Base-by-base conservation (phyloP, 169 alveolate species). In the Eimeria falciformis region DNA sequence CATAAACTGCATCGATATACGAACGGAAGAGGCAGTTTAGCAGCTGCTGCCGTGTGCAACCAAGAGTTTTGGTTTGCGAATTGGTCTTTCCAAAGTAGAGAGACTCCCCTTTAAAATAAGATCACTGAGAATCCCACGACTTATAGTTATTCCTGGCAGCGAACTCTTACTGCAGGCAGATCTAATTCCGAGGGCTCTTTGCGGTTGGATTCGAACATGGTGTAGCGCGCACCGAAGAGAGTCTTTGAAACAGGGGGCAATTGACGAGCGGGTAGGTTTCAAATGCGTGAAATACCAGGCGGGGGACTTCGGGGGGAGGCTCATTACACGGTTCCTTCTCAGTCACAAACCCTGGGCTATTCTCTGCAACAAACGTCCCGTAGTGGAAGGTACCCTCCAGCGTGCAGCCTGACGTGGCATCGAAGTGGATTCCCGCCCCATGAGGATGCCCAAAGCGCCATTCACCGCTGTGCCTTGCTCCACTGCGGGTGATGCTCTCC, bases 401-500 rank as follows among this genome's bases (percentile, higher is more conserved):
- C 14, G 47, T 47, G 62, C 71, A 53, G 37, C 92, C 73, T 18
- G 55, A 33, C 4, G 29, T 68, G 18, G 92, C 40, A 50, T 87
- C 77, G 25, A 55, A 40, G 5, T 45, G 69, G 5, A 53, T 71
- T 27, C 94, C 94, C 21, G 27, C 47, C 11, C 94, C 94, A 89
- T 91, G 90, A 5, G 69, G 73, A 37, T 47, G 78, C 33, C 94
- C 94, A 40, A 33, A 65, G 11, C 69, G 71, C 94, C 94, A 91
- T 29, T 82, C 77, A 23, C 94, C 94, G 7, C 47, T 23, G 82
- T 91, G 87, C 14, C 89, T 29, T 69, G 56, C 92, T 58, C 94
- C 94, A 33, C 75, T 53, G 29, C 89, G 66, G 4, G 89, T 58
- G 25, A 91, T 84, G 77, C 87, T 29, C 68, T 91, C 94, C 94